Conservation (phyloP, 1,284 basidiomycete genomes). For the Mrakiaceae sp. region DNA sequence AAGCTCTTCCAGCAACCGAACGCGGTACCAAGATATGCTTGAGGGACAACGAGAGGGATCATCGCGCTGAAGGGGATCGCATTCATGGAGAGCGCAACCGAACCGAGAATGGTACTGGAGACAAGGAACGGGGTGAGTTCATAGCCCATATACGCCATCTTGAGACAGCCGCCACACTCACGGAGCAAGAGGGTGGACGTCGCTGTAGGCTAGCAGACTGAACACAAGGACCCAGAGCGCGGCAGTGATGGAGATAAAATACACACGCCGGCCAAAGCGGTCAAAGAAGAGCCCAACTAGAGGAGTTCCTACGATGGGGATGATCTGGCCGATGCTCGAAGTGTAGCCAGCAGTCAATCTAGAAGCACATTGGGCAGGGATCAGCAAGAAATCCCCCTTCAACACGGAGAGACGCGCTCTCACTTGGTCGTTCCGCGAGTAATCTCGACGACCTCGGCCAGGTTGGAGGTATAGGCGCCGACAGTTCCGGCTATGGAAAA, state of each 20-base stretch:
- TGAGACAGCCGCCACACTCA: background rate
- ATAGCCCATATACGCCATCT: too few relatives aligned
- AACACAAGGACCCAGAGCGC: slow-evolving; percentile 35
- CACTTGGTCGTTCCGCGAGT: slow-evolving; percentile 32
- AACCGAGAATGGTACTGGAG: slow-evolving; percentile 29
- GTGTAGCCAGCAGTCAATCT: slow-evolving; percentile 35
- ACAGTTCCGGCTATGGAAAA: slow-evolving; percentile 31
- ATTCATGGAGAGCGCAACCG: slow-evolving; percentile 33
- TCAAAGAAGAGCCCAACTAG: slow-evolving; percentile 31
- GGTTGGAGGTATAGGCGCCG: slow-evolving; percentile 32
- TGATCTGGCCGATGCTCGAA: slow-evolving; percentile 31
- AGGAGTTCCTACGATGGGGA: slow-evolving; percentile 38
- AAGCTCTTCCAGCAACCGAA: slow-evolving; percentile 39
- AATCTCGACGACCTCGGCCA: slow-evolving; percentile 35
- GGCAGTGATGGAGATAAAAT: slow-evolving; percentile 23
- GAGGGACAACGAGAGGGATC: slow-evolving; percentile 35
- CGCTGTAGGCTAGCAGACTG: slow-evolving; percentile 33
- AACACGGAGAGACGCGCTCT: background rate
- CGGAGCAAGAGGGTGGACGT: slow-evolving; percentile 33
- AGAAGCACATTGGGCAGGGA: background rate
- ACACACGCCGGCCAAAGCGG: slow-evolving; percentile 28
- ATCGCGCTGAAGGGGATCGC: slow-evolving; percentile 34
- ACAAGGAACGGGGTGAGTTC: too few relatives aligned
- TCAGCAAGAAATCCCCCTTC: background rate
- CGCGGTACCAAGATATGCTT: slow-evolving; percentile 34